Evolutionary conservation across 805 yeast species (phyloP).

Genomic region (Yamadazyma laniorum): DNA sequence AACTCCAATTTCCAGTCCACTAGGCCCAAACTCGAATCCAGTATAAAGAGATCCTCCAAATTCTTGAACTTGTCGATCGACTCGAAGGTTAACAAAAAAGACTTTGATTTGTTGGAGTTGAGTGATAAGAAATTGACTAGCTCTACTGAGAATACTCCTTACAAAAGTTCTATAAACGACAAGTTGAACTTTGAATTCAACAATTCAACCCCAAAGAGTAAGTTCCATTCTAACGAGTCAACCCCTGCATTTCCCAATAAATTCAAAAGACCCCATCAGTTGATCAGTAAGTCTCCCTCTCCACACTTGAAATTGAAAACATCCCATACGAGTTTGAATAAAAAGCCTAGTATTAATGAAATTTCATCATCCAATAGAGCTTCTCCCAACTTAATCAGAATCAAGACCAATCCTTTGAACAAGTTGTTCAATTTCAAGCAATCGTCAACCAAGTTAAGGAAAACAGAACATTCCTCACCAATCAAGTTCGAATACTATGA

Average conservation of each 20-base stretch:
- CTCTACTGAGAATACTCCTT: conserved; percentile 4
- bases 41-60: conserved; percentile 42
- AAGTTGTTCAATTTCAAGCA: conserved; percentile 10
- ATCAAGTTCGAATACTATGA: conserved; percentile 23
- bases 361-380: conserved; percentile 1
- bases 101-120: conserved; percentile 4
- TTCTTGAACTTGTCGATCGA: conserved; percentile 41
- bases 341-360: conserved; percentile 5
- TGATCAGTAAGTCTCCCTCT: conserved; percentile 44
- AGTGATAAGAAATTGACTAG: neutral
- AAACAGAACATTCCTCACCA: conserved; percentile 23
- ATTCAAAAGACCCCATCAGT: conserved; percentile 44
- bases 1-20: conserved; percentile 7
- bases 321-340: conserved; percentile 2
- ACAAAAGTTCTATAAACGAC: conserved; percentile 2
- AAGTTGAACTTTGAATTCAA: conserved; percentile 1
- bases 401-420: conserved; percentile 6
- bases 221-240: conserved; percentile 7
- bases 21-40: conserved; percentile 12
- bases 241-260: conserved; percentile 23
- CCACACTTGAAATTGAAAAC: conserved; percentile 19
- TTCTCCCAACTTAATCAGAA: conserved; percentile 1
- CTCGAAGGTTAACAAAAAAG: conserved; percentile 14
- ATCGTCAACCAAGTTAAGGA: conserved; percentile 29
- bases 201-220: conserved; percentile 8